Evolutionary conservation across 148 eudicot genomes (phyloP).

Genomic region (Vaccinium darrowii): DNA sequence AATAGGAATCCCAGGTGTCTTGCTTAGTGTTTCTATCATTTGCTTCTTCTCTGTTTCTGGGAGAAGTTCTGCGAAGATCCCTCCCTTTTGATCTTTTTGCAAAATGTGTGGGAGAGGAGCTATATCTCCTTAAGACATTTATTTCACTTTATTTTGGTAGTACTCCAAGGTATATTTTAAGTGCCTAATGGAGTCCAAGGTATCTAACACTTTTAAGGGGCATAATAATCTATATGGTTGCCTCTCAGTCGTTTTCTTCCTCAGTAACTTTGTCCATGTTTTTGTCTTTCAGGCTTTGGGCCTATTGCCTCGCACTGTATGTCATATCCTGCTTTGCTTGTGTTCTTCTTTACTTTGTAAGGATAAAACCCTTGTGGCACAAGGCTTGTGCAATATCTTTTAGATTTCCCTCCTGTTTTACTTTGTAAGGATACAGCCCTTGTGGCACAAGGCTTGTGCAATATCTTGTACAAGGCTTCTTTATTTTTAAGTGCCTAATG

Average conservation of each 20-base stretch:
- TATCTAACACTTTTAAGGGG: no score
- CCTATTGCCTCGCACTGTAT: slow-evolving; percentile 72
- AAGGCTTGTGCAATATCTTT: neutral
- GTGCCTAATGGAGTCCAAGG: no score
- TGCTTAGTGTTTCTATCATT: no score
- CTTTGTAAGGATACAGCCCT: no score
- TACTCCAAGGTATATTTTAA: no score
- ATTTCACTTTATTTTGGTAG: no score
- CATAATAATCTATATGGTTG: neutral
- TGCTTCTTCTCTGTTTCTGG: neutral
- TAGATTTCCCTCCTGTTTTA: neutral
- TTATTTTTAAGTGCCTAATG: no score
- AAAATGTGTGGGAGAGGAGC: neutral
- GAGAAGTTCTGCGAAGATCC: neutral
- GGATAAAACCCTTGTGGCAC: slow-evolving; percentile 26
- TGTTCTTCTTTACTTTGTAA: slow-evolving; percentile 88
- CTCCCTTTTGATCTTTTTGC: neutral
- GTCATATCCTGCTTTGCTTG: slow-evolving; percentile 68
- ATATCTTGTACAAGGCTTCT: no score
- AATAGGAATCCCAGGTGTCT: no score
- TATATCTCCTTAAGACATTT: no score
- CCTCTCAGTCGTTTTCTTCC: slow-evolving; percentile 10
- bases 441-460: no score
- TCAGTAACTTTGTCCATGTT: neutral
- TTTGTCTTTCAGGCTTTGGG: slow-evolving; percentile 77